Conservation (phyloP, 164 flowering plant species). For the Litsea cubeba region DNA sequence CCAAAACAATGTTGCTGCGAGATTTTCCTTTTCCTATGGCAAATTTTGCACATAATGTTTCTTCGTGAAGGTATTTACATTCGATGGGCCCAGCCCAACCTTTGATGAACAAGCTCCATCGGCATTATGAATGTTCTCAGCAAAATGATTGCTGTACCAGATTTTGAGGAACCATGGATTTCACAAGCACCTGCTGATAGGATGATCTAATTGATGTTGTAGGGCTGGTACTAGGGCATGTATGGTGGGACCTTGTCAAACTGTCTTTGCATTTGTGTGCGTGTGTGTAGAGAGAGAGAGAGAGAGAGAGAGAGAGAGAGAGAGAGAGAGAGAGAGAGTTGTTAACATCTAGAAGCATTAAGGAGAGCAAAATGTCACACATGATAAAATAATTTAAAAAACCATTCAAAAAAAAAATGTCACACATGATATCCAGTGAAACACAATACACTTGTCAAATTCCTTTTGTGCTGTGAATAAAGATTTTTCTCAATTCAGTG, state of each 20-base stretch:
- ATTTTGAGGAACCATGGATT: background rate
- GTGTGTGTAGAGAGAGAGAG: background rate
- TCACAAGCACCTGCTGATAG: background rate
- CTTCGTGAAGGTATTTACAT: background rate
- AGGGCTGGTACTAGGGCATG: background rate
- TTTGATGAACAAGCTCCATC: background rate
- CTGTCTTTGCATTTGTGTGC: background rate
- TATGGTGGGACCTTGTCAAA: background rate
- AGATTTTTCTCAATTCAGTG: no score
- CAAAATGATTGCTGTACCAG: background rate
- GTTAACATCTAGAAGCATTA: no score
- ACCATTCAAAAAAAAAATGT: no score
- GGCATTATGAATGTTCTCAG: background rate
- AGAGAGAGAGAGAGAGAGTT: background rate
- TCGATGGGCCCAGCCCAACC: background rate
- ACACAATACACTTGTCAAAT: no score
- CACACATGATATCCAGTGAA: no score
- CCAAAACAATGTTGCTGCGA: background rate
- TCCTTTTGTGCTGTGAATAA: no score
- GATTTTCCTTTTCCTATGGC: background rate
- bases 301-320: no score
- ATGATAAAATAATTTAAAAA: no score
- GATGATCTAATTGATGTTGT: background rate
- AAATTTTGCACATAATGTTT: background rate
- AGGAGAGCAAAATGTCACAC: no score